Percentiles rank a stretch among this genome's conserved stretches.
Conservation (phyloP, 805 yeast species). For the Myxozyma vanderwaltii region DNA sequence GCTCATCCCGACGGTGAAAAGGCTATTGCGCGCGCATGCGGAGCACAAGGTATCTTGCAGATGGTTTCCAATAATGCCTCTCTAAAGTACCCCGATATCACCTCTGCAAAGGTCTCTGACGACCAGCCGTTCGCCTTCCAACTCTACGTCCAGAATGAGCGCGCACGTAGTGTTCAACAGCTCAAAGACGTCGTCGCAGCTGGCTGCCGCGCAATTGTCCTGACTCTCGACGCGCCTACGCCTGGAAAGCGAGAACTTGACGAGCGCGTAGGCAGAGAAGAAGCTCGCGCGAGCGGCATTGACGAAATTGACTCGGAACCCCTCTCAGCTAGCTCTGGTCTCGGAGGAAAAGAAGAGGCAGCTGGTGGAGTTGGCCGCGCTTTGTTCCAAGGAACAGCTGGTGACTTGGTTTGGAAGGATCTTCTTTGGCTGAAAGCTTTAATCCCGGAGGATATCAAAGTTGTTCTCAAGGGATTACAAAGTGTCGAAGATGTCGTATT, state of each 20-base stretch:
- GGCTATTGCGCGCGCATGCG: constrained; percentile 48
- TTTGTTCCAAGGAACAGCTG: constrained; percentile 38
- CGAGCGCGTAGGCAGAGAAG: constrained; percentile 42
- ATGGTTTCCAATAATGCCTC: constrained; percentile 53
- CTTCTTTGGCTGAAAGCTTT: constrained; percentile 28
- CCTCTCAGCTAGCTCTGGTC: constrained; percentile 29
- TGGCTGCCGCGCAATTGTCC: constrained; percentile 50
- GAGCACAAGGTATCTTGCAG: constrained; percentile 48
- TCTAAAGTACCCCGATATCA: constrained; percentile 48
- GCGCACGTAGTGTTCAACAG: constrained; percentile 40
- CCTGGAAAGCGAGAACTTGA: constrained; percentile 56
- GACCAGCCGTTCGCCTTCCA: constrained; percentile 53
- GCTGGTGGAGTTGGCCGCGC: constrained; percentile 43
- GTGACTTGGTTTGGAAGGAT: constrained; percentile 34
- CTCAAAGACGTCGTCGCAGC: constrained; percentile 47
- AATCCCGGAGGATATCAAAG: constrained; percentile 34
- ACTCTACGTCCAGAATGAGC: constrained; percentile 50
- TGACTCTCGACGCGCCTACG: constrained; percentile 57
- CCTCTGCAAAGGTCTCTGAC: constrained; percentile 40
- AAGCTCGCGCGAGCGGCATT: constrained; percentile 33
- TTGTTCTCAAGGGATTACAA: constrained; percentile 36
- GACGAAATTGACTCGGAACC: constrained; percentile 17
- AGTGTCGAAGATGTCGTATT: constrained; percentile 34
- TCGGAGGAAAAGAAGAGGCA: constrained; percentile 38
- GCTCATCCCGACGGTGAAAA: constrained; percentile 52